These are phyloP conservation scores for Sclerotinia trifoliorum DNA, from an alignment of 2,329 filamentous ascomycete species.

Conservation along the genomic window DNA sequence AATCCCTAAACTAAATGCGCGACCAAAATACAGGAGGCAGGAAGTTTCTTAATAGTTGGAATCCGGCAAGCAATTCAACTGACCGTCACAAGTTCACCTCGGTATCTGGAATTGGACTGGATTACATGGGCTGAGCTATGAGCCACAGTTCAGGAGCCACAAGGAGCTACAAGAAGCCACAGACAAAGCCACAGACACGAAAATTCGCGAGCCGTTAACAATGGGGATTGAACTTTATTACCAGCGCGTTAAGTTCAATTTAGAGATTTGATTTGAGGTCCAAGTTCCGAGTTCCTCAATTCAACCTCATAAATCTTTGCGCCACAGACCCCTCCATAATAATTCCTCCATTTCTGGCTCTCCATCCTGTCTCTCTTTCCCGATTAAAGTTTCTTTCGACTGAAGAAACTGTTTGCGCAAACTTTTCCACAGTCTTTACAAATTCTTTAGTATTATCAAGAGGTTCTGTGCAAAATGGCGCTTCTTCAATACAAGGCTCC, in stretches of 20 bases:
- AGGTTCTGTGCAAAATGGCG: conserved; percentile 58
- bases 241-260: conserved; percentile 22
- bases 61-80: background rate
- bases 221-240: conserved; percentile 8
- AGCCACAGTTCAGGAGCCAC: conserved; percentile 4
- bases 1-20: conserved; percentile 4
- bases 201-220: conserved; percentile 19
- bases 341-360: background rate
- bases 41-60: background rate
- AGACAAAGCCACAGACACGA: conserved; percentile 6
- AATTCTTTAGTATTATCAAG: conserved; percentile 17
- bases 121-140: background rate
- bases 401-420: conserved; percentile 4
- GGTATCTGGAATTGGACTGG: conserved; percentile 12
- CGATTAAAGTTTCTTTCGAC: background rate
- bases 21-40: conserved; percentile 1
- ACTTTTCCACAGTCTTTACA: background rate
- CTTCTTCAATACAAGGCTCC: conserved; percentile 75
- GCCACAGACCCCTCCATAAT: conserved; percentile 10
- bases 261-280: conserved; percentile 18
- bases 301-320: conserved; percentile 19
- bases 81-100: conserved; percentile 18
- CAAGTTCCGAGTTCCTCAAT: conserved; percentile 14
- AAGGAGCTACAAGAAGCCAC: conserved; percentile 6
- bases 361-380: background rate